phyloP scores from a whole-genome alignment of 371 early-diverging fungal species.

The Haplosporangium sp. region DNA sequence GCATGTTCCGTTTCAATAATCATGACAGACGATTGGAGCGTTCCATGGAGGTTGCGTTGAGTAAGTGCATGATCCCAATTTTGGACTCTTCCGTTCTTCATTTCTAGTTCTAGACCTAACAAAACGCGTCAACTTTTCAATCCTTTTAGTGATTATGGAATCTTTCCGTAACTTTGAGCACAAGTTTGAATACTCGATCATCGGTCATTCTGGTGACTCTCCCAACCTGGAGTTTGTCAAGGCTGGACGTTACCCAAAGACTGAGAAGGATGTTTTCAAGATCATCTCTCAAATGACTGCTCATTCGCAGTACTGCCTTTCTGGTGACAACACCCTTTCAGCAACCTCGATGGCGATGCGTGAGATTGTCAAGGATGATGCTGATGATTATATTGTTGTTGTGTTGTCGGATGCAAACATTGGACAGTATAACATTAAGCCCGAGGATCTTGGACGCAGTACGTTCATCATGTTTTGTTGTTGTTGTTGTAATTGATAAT shows the following conservation, averaged over 20 bases:
- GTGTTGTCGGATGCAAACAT: conserved; percentile 90
- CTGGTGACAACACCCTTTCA: conserved; percentile 83
- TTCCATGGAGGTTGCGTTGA: conserved; percentile 78
- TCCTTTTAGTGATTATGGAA: conserved; percentile 83
- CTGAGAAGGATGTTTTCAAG: conserved; percentile 83
- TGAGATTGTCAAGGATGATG: conserved; percentile 79
- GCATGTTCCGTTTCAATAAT: conserved; percentile 82
- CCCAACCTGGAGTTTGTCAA: conserved; percentile 80
- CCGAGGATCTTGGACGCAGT: conserved; percentile 79
- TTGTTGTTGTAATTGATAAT: background rate
- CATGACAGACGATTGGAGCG: conserved; percentile 79
- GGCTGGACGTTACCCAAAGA: conserved; percentile 76
- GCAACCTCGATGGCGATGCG: conserved; percentile 79
- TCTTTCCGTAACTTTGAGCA: conserved; percentile 86
- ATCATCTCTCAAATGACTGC: conserved; percentile 72
- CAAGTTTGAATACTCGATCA: conserved; percentile 82
- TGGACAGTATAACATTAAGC: conserved; percentile 82
- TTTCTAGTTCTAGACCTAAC: background rate
- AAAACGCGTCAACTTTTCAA: background rate
- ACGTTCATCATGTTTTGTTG: conserved; percentile 49
- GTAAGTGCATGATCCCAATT: conserved; percentile 32
- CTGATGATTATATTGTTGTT: conserved; percentile 84
- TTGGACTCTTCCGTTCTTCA: background rate
- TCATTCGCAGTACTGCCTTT: conserved; percentile 77
- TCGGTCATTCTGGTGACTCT: conserved; percentile 86